These are phyloP conservation scores for Spathaspora passalidarum DNA, from an alignment of 805 yeast genomes.

Conservation along the genomic window DNA sequence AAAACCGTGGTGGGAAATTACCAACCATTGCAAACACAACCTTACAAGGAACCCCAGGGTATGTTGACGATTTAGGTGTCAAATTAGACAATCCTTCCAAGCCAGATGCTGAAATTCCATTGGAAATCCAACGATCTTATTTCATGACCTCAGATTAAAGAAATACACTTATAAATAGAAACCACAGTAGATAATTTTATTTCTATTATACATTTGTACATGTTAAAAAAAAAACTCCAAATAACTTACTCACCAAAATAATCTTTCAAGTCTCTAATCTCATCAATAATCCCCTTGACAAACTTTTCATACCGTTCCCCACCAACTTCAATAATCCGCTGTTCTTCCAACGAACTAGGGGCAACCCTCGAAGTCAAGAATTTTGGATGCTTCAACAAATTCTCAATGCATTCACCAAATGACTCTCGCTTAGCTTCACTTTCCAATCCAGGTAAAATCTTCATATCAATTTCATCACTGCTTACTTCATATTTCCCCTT, in stretches of 20 bases:
- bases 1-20: conserved; percentile 29
- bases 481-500: conserved; percentile 8
- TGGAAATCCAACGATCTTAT: conserved; percentile 34
- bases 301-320: conserved; percentile 24
- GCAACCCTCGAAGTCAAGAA: conserved; percentile 67
- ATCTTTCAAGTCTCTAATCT: conserved; percentile 34
- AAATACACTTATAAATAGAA: neutral
- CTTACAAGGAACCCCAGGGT: conserved; percentile 27
- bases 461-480: conserved; percentile 22
- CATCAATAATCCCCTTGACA: conserved; percentile 32
- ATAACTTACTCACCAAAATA: too few relatives aligned
- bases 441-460: conserved; percentile 58
- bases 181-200: too few relatives aligned
- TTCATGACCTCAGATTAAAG: conserved; percentile 14
- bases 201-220: too few relatives aligned
- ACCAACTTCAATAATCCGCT: conserved; percentile 50
- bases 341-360: conserved; percentile 65
- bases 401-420: conserved; percentile 59
- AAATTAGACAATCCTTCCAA: conserved; percentile 15
- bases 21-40: conserved; percentile 42
- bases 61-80: conserved; percentile 14
- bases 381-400: conserved; percentile 83
- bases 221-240: too few relatives aligned
- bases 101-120: conserved; percentile 36
- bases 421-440: conserved; percentile 55